Evolutionary conservation across 2,329 filamentous ascomycete species (phyloP), one percentile per base, ranked within the genome.

Genomic region (Neofusicoccum laricinum): DNA sequence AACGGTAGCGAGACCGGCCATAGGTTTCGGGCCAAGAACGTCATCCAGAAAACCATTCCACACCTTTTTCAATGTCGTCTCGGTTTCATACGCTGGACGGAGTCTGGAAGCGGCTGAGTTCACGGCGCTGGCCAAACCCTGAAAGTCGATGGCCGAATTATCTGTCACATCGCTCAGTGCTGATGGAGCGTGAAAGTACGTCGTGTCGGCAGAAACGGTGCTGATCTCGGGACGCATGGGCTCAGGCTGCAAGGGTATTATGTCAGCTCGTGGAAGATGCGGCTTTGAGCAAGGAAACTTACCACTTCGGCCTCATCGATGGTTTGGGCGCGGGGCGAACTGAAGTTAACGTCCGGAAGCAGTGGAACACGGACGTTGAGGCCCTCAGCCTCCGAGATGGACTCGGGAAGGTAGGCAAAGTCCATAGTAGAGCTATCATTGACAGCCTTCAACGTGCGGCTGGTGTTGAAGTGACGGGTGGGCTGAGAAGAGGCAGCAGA

Each of bases 361-460:
- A 86, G 79, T 65, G 85, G 85, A 49, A 86, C 80, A 55, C 80
- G 79, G 11, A 81, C 72, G 50, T 73, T 67, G 14, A 74, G 65
- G 14, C 72, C 68, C 58, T 81, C 77, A 68, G 81, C 78, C 64
- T 79, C 78, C 34, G 86, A 86, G 77, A 4, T 34, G 68, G 82
- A 78, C 63, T 79, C 78, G 40, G 86, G 86, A 68, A 88, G 79
- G 77, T 83, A 88, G 69, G 82, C 82, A 71, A 88, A 88, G 78
- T 89, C 86, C 66, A 89, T 85, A 46, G 86, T 86, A 45, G 85
- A 87, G 65, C 75, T 78, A 76, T 88, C 86, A 62, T 83, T 81
- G 67, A 84, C 79, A 32, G 84, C 76, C 72, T 87, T 87, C 61
- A 82, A 76, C 66, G 80, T 75, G 66, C 84, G 84, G 67, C 82